Base-by-base conservation (phyloP, 257 asterid genomes). In the Coffea canephora region DNA sequence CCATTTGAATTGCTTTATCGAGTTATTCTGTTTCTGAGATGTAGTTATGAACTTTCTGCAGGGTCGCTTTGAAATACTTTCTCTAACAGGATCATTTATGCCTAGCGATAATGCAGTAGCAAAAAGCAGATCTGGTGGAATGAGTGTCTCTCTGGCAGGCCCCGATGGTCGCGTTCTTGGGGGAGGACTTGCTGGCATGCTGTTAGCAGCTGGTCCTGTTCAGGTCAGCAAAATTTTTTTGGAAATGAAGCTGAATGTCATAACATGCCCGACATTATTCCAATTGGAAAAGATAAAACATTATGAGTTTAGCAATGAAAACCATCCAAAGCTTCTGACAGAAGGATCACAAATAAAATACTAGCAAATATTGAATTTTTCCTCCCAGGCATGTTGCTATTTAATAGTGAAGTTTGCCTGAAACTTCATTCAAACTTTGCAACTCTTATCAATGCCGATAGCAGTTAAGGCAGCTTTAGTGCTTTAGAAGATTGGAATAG, bases 161-260 rank as follows among this genome's bases (percentile, higher is more conserved):
- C 95, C 97, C 14, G 97, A 95, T 83, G 97, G 98, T 54, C 97
- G 92, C n/a, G 97, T 95, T 68, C 83, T 95, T 36, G 98, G 98
- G 7, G 98, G 97, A 81, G 98, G 97, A 39, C 91, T 95, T 79
- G 98, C 96, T 31, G 98, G 98, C 82, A 89, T 92, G 94, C 86
- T 94, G 73, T 86, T 94, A 27, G 97, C 98, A 5, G 93, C 94
- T 43, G 93, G 93, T 73, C 89, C 97, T 21, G 87, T 94, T 83
- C 97, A 93, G 98, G 98, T 94, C 57, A 50, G 92, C 65, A 59
- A 36, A n/a, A 14, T 67, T 34, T 78, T 25, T 48, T 54, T 15
- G 43, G 34, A 8, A 36, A 39, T 50, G 13, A 74, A 36, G 31
- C 45, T 9, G 21, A 11, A 11, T 77, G 71, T 15, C 23, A 7